phyloP scores from a whole-genome alignment of 164 flowering plant genomes.

The Nymphaea colorata region DNA sequence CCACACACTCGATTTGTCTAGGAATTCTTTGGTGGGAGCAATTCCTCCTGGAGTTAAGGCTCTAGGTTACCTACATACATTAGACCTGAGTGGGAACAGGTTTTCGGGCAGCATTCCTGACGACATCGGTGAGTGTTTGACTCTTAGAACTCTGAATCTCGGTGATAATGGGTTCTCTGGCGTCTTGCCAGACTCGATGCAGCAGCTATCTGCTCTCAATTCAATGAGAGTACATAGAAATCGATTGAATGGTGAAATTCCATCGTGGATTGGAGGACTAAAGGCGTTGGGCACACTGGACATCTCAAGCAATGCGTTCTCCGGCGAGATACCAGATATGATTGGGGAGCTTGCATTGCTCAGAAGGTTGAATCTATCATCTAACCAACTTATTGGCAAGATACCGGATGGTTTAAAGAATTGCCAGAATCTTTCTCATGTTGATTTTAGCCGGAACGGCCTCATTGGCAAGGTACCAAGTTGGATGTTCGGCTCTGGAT shows the following conservation, averaged over 20 bases:
- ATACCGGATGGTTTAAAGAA: slow-evolving; percentile 51
- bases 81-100: slow-evolving; percentile 41
- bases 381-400: slow-evolving; percentile 45
- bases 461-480: slow-evolving; percentile 46
- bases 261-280: slow-evolving; percentile 73
- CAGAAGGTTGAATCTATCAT: slow-evolving; percentile 44
- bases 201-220: slow-evolving; percentile 43
- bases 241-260: slow-evolving; percentile 46
- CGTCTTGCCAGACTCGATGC: slow-evolving; percentile 50
- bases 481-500: slow-evolving; percentile 26
- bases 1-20: slow-evolving; percentile 61
- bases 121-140: slow-evolving; percentile 59
- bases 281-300: slow-evolving; percentile 56
- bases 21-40: slow-evolving; percentile 59
- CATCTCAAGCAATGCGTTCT: slow-evolving; percentile 58
- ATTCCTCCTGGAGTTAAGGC: slow-evolving; percentile 47
- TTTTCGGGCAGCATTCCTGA: slow-evolving; percentile 56
- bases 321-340: slow-evolving; percentile 52
- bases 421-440: slow-evolving; percentile 30
- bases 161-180: slow-evolving; percentile 64
- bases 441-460: slow-evolving; percentile 59
- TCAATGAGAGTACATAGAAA: slow-evolving; percentile 42
- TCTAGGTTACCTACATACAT: slow-evolving; percentile 36
- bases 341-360: slow-evolving; percentile 46
- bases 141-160: slow-evolving; percentile 51